Conservation (phyloP, 164 flowering plant genomes). For the Cinnamomum micranthum region DNA sequence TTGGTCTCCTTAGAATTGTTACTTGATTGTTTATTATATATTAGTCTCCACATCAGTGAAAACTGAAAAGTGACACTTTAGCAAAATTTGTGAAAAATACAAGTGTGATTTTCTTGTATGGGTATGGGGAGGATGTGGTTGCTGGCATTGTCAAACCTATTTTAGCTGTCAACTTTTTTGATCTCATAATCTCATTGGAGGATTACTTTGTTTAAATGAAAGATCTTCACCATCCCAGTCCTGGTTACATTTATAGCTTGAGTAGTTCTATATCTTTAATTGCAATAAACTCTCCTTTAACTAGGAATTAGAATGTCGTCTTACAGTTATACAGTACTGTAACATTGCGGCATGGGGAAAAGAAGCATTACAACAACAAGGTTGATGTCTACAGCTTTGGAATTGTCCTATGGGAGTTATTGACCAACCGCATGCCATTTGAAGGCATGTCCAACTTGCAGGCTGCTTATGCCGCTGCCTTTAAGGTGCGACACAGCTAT, state of each 20-base stretch:
- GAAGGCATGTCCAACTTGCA: slow-evolving; percentile 98
- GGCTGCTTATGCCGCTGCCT: slow-evolving; percentile 99
- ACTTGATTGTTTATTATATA: too few relatives aligned
- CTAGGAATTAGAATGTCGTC: slow-evolving; percentile 22
- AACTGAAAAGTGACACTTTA: too few relatives aligned
- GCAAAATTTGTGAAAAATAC: too few relatives aligned
- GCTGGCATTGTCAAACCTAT: too few relatives aligned
- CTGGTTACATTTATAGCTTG: background rate
- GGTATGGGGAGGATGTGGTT: too few relatives aligned
- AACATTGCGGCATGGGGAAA: slow-evolving; percentile 88
- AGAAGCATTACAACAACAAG: slow-evolving; percentile 93
- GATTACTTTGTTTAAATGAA: background rate
- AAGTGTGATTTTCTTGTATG: too few relatives aligned
- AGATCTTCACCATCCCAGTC: too few relatives aligned
- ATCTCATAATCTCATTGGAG: background rate
- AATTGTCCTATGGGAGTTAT: slow-evolving; percentile 85
- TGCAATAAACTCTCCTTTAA: slow-evolving; percentile 14
- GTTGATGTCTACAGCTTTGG: slow-evolving; percentile 97
- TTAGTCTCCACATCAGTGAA: too few relatives aligned
- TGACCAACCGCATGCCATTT: slow-evolving; percentile 92
- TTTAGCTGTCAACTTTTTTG: background rate
- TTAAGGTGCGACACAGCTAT: slow-evolving; percentile 54
- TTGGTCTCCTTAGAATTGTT: background rate
- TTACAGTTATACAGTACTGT: slow-evolving; percentile 95
- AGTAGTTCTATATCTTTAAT: slow-evolving; percentile 10